Conservation (phyloP, 2,329 filamentous ascomycete species). For the Ophiostoma populinum region DNA sequence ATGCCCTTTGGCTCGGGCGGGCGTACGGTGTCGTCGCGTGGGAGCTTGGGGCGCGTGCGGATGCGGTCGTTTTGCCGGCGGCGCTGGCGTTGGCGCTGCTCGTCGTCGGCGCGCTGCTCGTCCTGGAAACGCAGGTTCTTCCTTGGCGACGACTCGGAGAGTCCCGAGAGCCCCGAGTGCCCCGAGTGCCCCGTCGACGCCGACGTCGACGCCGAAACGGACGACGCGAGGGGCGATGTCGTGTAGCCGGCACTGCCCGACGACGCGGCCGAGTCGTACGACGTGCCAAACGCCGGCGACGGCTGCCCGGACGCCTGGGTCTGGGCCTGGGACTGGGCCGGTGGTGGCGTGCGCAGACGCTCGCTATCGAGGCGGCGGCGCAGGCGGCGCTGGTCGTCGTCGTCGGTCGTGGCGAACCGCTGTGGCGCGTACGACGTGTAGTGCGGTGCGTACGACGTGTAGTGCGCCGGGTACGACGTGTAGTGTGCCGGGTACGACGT, state of each 20-base stretch:
- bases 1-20: conserved; percentile 16
- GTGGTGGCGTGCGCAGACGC: too few relatives aligned
- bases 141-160: conserved; percentile 8
- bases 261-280: conserved; percentile 8
- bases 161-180: too few relatives aligned
- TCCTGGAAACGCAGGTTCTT: conserved; percentile 18
- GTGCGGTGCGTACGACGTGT: too few relatives aligned
- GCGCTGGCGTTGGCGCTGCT: too few relatives aligned
- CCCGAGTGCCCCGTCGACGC: too few relatives aligned
- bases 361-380: conserved; percentile 8
- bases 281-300: conserved; percentile 12
- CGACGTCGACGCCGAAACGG: conserved; percentile 1
- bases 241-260: conserved; percentile 2
- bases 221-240: conserved; percentile 1
- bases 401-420: conserved; percentile 1
- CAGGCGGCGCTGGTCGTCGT: conserved; percentile 8
- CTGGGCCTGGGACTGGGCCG: too few relatives aligned
- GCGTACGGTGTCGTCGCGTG: conserved; percentile 8
- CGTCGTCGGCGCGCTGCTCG: conserved; percentile 14
- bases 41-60: conserved; percentile 13
- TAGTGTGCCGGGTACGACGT: too few relatives aligned
- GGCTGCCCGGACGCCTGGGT: conserved; percentile 10
- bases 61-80: conserved; percentile 17
- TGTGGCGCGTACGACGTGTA: neutral
- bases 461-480: too few relatives aligned